Evolutionary conservation across 345 rosid species (phyloP), one percentile per base, ranked within the genome.

Genomic region (Populus davidiana): DNA sequence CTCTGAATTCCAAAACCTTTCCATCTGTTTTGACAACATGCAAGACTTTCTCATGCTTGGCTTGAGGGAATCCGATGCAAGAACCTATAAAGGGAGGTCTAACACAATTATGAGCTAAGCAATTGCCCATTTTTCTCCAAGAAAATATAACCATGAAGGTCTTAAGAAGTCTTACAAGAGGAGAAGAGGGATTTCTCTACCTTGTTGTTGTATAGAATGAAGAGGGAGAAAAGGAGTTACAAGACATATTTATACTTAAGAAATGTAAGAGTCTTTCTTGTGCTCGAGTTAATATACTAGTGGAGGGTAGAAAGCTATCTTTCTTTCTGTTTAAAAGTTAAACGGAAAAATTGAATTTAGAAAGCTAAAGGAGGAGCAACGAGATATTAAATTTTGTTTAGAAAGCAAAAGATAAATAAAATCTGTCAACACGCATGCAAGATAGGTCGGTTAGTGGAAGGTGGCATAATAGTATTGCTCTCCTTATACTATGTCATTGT

Each of bases 11-110:
- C 21, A 79, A 17, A 39, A 74, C 21, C 79, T 81, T 65, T 21
- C 84, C 86, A 69, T 81, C 86, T n/a, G 73, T 75, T 77, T 76
- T 85, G 81, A 85, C 86, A 73, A 82, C 69, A 75, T 66, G 83
- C 73, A 86, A 25, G 14, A 75, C 78, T 74, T 54, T 63, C 52
- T 41, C 62, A 7, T 35, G 62, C 68, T 18, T 74, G 23, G 38
- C 43, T 13, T 6, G 64, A 27, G 18, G 4, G 13, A 39, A 35
- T 13, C 72, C 14, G 11, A 76, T 14, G 71, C 82, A 72, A 29
- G 81, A 80, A 67, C 36, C 52, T 8, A 41, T 31, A 6, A 17
- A 33, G 11, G 69, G 69, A 66, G 39, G 39, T 16, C 70, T 52
- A 2, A 39, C 25, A 31, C 50, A 36, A 3, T 67, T 44, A 49